A percentile compares a stretch with the other conserved stretches of the same genome.
Evolutionary conservation across 1,284 basidiomycete genomes (phyloP).

Genomic region (Marasmius tenuissimus): DNA sequence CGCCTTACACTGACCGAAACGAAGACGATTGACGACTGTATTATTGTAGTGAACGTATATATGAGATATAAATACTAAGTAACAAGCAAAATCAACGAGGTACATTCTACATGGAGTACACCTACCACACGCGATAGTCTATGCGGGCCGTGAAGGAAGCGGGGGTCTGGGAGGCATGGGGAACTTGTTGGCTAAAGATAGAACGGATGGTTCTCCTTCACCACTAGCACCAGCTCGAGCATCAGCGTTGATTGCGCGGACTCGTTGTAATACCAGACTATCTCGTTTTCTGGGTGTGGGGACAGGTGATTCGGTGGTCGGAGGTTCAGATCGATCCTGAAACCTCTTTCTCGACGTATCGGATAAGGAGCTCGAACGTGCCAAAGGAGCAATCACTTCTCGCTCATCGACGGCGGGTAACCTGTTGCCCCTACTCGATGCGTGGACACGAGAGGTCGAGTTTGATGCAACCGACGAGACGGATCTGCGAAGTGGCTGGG

Average conservation of each 20-base stretch:
- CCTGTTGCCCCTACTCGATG: neutral
- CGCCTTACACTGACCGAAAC: neutral
- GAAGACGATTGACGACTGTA: slow-evolving; percentile 19
- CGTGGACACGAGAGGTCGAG: neutral
- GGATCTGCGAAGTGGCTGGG: slow-evolving; percentile 1
- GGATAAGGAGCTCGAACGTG: slow-evolving; percentile 3
- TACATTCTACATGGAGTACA: slow-evolving; percentile 15
- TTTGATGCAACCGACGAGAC: neutral
- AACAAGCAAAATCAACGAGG: slow-evolving; percentile 1
- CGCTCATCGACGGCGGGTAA: neutral
- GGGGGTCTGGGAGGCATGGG: slow-evolving; percentile 39
- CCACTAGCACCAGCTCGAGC: slow-evolving; percentile 15
- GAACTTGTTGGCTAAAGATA: slow-evolving; percentile 31
- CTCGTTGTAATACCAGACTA: slow-evolving; percentile 52
- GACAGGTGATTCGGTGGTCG: slow-evolving; percentile 10
- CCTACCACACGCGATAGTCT: slow-evolving; percentile 20
- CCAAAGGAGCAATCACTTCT: neutral
- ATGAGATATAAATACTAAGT: slow-evolving; percentile 9
- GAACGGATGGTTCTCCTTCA: slow-evolving; percentile 14
- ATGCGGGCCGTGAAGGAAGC: slow-evolving; percentile 27
- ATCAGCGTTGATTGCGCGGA: slow-evolving; percentile 34
- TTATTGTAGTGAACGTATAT: slow-evolving; percentile 11
- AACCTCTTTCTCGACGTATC: neutral
- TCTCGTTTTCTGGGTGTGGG: slow-evolving; percentile 32
- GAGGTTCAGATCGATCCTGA: neutral